Evolutionary conservation across 345 rosid genomes (phyloP).

Genomic region (Abelmoschus esculentus): DNA sequence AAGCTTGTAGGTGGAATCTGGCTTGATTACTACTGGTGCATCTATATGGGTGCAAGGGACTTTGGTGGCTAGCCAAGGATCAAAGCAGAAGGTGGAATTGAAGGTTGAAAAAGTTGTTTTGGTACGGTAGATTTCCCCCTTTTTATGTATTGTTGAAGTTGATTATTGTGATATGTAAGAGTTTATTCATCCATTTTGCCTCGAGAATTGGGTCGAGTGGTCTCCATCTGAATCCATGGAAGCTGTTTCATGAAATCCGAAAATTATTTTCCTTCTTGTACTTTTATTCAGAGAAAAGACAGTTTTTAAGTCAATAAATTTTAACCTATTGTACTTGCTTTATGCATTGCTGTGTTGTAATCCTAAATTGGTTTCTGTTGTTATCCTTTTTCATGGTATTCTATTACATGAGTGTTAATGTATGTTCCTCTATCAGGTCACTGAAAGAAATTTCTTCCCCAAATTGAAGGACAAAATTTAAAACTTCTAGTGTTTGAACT

Average conservation of each 20-base stretch:
- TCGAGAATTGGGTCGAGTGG: not conserved
- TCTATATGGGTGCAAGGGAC: constrained; percentile 78
- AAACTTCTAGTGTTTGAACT: not conserved
- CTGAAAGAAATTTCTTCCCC: not conserved
- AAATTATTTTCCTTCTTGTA: not conserved
- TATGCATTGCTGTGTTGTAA: not conserved
- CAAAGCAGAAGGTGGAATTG: constrained; percentile 85
- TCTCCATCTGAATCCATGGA: not conserved
- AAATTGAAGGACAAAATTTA: not conserved
- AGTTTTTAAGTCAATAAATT: not conserved
- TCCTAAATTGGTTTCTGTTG: not conserved
- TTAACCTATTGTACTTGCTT: not conserved
- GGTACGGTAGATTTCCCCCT: constrained; percentile 31
- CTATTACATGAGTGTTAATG: not conserved
- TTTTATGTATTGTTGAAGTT: not conserved
- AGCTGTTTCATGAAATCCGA: too few relatives aligned
- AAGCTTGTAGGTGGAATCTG: constrained; percentile 66
- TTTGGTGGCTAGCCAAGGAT: constrained; percentile 78
- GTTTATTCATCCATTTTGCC: not conserved
- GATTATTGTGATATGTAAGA: not conserved
- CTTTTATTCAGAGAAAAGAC: not conserved
- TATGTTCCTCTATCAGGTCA: not conserved
- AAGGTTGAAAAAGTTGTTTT: constrained; percentile 65
- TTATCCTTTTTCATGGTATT: not conserved
- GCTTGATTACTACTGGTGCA: constrained; percentile 71